phyloP scores from a whole-genome alignment of 108 stramenopile species.

The Cyclotella distinguenda region DNA sequence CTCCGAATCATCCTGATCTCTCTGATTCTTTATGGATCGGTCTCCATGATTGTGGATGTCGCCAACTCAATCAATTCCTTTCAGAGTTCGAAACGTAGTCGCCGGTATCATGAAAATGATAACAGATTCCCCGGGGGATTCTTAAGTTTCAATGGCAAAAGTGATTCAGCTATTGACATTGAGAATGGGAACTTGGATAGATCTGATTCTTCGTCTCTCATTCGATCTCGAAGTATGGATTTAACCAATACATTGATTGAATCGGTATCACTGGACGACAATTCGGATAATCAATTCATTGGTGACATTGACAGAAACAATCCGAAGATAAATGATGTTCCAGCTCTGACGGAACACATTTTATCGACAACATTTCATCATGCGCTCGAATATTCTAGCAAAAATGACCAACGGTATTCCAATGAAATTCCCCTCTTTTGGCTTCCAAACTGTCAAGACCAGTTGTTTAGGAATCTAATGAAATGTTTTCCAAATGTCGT shows the following conservation, averaged over 20 bases:
- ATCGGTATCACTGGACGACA: not conserved
- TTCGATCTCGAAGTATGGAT: not conserved
- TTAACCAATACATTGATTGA: not conserved
- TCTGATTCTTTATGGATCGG: constrained; percentile 12
- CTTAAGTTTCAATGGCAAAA: not conserved
- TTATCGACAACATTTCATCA: constrained; percentile 19
- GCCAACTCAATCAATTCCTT: constrained; percentile 1
- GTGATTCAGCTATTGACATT: not conserved
- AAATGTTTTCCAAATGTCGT: constrained; percentile 22
- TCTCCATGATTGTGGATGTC: constrained; percentile 18
- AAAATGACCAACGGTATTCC: not conserved
- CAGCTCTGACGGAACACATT: constrained; percentile 7
- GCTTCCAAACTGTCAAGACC: not conserved
- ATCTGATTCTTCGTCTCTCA: not conserved
- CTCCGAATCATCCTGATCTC: constrained; percentile 4
- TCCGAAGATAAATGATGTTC: constrained; percentile 6
- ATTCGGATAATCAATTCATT: not conserved
- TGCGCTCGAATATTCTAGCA: constrained; percentile 4
- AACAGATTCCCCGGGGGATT: constrained; percentile 23
- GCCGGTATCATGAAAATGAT: not conserved
- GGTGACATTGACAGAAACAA: constrained; percentile 7
- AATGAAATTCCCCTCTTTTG: constrained; percentile 18
- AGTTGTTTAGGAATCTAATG: not conserved
- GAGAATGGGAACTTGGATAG: not conserved
- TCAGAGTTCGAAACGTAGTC: not conserved